These are phyloP conservation scores for Fusarium citri DNA, from an alignment of 2,329 filamentous ascomycete genomes.

Conservation along the genomic window DNA sequence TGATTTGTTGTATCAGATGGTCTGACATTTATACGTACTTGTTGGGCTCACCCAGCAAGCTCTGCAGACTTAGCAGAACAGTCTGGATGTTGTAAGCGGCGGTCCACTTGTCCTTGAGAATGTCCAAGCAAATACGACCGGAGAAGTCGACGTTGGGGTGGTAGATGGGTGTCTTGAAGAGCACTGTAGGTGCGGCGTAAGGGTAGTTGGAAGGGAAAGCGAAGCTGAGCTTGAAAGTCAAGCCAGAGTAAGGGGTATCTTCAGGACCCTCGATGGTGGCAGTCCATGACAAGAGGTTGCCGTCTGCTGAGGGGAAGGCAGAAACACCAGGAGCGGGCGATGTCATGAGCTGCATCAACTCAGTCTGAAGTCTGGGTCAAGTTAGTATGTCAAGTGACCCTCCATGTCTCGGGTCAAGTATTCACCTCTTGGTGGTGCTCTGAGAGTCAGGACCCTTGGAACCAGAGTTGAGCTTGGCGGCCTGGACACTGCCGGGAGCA, in stretches of 20 bases:
- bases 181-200: slow-evolving; percentile 87
- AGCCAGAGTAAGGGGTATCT: slow-evolving; percentile 88
- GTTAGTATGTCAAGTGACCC: slow-evolving; percentile 16
- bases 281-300: slow-evolving; percentile 91
- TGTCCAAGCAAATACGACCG: slow-evolving; percentile 95
- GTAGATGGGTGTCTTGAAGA: slow-evolving; percentile 99
- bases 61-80: slow-evolving; percentile 92
- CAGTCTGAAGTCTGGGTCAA: slow-evolving; percentile 82
- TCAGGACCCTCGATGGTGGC: slow-evolving; percentile 93
- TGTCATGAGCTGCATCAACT: slow-evolving; percentile 98
- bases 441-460: slow-evolving; percentile 73
- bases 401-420: slow-evolving; percentile 4
- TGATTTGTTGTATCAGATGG: neutral
- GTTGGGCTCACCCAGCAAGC: slow-evolving; percentile 94
- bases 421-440: slow-evolving; percentile 82
- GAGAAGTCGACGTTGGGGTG: slow-evolving; percentile 99
- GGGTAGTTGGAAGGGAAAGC: slow-evolving; percentile 93
- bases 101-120: slow-evolving; percentile 99
- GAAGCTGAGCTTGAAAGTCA: slow-evolving; percentile 93
- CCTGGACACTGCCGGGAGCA: slow-evolving; percentile 70
- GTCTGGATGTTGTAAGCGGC: slow-evolving; percentile 97
- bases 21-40: slow-evolving; percentile 74
- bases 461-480: slow-evolving; percentile 69
- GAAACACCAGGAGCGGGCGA: slow-evolving; percentile 92
- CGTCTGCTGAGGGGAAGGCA: slow-evolving; percentile 90